phyloP scores from a whole-genome alignment of 1,284 basidiomycete genomes.

The Vanrija sp. region DNA sequence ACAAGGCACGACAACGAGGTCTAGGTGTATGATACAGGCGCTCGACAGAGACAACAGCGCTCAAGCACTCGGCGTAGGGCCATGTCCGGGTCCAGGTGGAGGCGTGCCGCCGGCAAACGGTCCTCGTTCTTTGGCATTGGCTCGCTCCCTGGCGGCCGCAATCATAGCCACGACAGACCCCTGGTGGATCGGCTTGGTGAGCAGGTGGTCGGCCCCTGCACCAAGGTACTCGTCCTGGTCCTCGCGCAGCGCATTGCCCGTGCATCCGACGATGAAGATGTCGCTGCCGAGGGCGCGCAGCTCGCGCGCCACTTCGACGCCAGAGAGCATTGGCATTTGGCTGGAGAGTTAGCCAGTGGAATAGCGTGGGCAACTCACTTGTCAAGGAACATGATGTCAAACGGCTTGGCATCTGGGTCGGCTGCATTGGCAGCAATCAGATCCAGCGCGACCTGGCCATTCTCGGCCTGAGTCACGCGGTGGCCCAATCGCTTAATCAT shows the following conservation, averaged over 20 bases:
- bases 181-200: conserved; percentile 43
- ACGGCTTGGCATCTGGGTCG: conserved; percentile 46
- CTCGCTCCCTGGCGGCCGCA: conserved; percentile 31
- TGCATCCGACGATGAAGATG: conserved; percentile 68
- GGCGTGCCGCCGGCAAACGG: no score
- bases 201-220: conserved; percentile 62
- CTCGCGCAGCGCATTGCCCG: conserved; percentile 62
- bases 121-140: conserved; percentile 1
- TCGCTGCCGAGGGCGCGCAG: conserved; percentile 63
- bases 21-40: no score
- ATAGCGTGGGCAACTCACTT: conserved; percentile 51
- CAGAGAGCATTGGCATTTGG: conserved; percentile 66
- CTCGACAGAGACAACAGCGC: no score
- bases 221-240: conserved; percentile 67
- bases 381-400: conserved; percentile 73
- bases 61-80: no score
- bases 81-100: no score
- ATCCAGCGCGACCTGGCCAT: conserved; percentile 74
- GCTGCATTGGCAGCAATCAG: conserved; percentile 53
- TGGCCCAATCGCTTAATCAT: conserved; percentile 75
- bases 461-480: conserved; percentile 72
- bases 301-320: conserved; percentile 64
- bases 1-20: no score
- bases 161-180: conserved; percentile 35
- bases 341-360: conserved; percentile 9